These are phyloP conservation scores for Cinchona pubescens DNA, from an alignment of 257 asterid species.

Conservation along the genomic window DNA sequence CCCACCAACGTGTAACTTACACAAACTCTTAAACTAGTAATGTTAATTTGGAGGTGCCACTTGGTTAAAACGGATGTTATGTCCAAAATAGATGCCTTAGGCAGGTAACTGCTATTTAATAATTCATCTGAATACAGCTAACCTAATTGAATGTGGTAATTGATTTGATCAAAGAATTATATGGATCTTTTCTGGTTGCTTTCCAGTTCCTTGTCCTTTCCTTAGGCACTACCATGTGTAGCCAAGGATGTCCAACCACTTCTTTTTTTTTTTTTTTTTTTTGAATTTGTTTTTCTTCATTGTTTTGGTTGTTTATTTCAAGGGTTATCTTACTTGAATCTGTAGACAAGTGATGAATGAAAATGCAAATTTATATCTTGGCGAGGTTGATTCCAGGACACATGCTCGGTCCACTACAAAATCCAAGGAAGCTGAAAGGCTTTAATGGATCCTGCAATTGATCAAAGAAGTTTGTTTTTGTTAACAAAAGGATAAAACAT, in stretches of 20 bases:
- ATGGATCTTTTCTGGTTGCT: not conserved
- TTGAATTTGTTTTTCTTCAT: no score
- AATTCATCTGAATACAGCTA: not conserved
- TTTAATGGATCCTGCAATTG: conserved; percentile 52
- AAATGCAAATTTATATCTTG: conserved; percentile 66
- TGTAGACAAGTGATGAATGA: conserved; percentile 80
- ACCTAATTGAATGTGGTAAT: not conserved
- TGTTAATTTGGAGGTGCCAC: conserved; percentile 4
- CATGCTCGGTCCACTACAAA: conserved; percentile 87
- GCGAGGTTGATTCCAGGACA: conserved; percentile 94
- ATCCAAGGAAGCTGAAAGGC: conserved; percentile 82
- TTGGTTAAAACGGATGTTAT: not conserved
- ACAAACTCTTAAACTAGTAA: not conserved
- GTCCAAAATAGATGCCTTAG: not conserved
- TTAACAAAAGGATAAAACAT: not conserved
- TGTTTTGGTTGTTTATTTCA: not conserved
- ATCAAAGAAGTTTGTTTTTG: conserved; percentile 6
- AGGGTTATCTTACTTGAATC: conserved; percentile 52
- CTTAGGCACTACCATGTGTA: not conserved
- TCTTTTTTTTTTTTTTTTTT: no score
- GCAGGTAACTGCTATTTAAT: not conserved
- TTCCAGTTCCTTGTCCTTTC: not conserved
- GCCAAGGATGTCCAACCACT: not conserved
- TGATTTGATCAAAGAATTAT: not conserved
- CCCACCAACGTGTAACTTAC: no score